phyloP scores from a whole-genome alignment of 2,329 filamentous ascomycete species.

The Pseudogymnoascus sp. region DNA sequence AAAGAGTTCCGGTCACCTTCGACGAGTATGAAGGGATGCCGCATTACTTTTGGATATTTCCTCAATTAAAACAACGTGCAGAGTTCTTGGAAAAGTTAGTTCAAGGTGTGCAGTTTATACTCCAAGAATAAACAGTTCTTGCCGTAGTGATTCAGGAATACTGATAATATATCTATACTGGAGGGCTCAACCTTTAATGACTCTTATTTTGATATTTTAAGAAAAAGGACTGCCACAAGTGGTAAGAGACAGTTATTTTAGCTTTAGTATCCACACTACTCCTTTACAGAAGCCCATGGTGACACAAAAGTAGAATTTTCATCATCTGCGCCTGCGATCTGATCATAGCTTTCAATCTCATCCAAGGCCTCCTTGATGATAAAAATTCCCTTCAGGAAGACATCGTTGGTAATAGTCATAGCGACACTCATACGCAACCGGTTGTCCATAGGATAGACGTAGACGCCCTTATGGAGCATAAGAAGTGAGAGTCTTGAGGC shows the following conservation, averaged over 20 bases:
- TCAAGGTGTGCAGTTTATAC: conserved; percentile 14
- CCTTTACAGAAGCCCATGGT: background rate
- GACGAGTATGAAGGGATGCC: conserved; percentile 26
- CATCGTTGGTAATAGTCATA: conserved; percentile 11
- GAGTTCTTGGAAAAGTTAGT: conserved; percentile 18
- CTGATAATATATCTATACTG: no score
- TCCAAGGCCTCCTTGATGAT: conserved; percentile 11
- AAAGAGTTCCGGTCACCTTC: conserved; percentile 19
- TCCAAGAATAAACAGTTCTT: no score
- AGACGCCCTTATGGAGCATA: conserved; percentile 9
- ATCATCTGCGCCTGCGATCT: background rate
- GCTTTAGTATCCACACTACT: background rate
- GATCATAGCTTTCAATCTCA: background rate
- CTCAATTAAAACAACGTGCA: conserved; percentile 13
- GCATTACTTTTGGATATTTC: conserved; percentile 29
- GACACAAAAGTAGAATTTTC: background rate
- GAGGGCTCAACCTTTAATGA: no score
- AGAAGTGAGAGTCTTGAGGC: background rate
- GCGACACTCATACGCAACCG: conserved; percentile 11
- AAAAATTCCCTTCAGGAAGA: conserved; percentile 8
- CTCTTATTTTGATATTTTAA: background rate
- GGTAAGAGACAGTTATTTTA: background rate
- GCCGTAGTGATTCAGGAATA: no score
- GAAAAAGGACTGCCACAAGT: conserved; percentile 8
- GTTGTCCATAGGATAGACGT: conserved; percentile 8